These are phyloP conservation scores for Candida anglica DNA, from an alignment of 805 yeast genomes.

Conservation along the genomic window DNA sequence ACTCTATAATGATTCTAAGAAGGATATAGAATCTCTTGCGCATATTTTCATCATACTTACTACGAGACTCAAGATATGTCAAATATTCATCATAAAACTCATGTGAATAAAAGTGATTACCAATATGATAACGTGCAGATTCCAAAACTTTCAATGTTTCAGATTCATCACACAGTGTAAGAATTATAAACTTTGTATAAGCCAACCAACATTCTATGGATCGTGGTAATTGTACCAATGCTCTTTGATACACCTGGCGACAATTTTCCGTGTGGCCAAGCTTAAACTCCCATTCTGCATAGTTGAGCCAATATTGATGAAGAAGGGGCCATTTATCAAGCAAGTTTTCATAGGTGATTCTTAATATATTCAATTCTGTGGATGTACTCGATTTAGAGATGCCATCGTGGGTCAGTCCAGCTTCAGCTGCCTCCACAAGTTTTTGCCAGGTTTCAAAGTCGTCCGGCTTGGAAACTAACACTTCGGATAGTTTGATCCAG, in stretches of 20 bases:
- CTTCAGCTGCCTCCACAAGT: slow-evolving; percentile 27
- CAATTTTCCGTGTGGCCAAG: slow-evolving; percentile 40
- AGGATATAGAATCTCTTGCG: slow-evolving; percentile 35
- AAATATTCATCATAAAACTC: slow-evolving; percentile 52
- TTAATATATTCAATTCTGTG: slow-evolving; percentile 17
- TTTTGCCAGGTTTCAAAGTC: slow-evolving; percentile 34
- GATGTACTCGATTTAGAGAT: slow-evolving; percentile 31
- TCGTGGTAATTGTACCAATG: slow-evolving; percentile 35
- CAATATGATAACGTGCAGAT: slow-evolving; percentile 44
- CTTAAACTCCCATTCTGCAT: slow-evolving; percentile 44
- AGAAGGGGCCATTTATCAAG: slow-evolving; percentile 45
- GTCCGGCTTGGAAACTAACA: slow-evolving; percentile 31
- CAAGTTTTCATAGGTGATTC: slow-evolving; percentile 39
- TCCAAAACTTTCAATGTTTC: slow-evolving; percentile 39
- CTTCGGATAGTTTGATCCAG: slow-evolving; percentile 29
- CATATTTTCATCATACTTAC: slow-evolving; percentile 16
- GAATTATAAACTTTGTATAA: slow-evolving; percentile 40
- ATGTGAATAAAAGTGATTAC: slow-evolving; percentile 47
- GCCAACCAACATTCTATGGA: slow-evolving; percentile 50
- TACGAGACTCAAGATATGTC: slow-evolving; percentile 32
- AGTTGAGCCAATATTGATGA: slow-evolving; percentile 57
- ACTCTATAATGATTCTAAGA: slow-evolving; percentile 46
- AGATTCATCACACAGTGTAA: slow-evolving; percentile 24
- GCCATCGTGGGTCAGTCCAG: slow-evolving; percentile 14
- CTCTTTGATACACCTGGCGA: slow-evolving; percentile 30